These are phyloP conservation scores for Umbelopsis sp. DNA, from an alignment of 192 early-diverging fungal genomes.

Conservation along the genomic window DNA sequence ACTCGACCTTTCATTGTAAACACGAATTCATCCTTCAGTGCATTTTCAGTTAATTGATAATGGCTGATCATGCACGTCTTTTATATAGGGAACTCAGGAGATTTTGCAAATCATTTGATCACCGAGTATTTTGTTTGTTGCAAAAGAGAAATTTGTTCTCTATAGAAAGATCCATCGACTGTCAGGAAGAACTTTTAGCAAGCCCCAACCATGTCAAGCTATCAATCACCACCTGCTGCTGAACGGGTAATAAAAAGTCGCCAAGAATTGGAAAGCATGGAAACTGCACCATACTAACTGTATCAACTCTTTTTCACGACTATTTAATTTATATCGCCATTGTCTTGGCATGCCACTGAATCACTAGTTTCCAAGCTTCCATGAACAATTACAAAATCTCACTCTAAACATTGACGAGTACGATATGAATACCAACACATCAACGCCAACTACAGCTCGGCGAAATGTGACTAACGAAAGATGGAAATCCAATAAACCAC, in stretches of 20 bases:
- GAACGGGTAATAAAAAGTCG: background rate
- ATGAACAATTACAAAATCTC: slow-evolving; percentile 14
- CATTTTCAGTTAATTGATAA: background rate
- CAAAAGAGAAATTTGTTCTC: background rate
- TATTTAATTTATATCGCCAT: background rate
- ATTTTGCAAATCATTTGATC: background rate
- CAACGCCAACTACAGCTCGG: background rate
- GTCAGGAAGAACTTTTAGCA: background rate
- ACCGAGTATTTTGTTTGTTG: background rate
- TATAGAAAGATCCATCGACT: background rate
- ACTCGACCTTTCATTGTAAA: background rate
- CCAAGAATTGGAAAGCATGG: background rate
- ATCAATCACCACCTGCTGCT: background rate
- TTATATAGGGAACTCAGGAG: background rate
- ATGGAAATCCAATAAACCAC: slow-evolving; percentile 4
- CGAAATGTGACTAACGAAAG: background rate
- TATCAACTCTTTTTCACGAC: background rate
- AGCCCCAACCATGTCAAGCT: background rate
- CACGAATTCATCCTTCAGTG: background rate
- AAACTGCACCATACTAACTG: background rate
- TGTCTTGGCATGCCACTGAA: background rate
- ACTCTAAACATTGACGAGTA: slow-evolving; percentile 7
- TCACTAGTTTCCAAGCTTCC: background rate
- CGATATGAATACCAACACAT: background rate
- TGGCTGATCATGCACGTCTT: background rate